Conservation (phyloP, 2,329 filamentous ascomycete genomes). For the Neoarthrinium moseri region DNA sequence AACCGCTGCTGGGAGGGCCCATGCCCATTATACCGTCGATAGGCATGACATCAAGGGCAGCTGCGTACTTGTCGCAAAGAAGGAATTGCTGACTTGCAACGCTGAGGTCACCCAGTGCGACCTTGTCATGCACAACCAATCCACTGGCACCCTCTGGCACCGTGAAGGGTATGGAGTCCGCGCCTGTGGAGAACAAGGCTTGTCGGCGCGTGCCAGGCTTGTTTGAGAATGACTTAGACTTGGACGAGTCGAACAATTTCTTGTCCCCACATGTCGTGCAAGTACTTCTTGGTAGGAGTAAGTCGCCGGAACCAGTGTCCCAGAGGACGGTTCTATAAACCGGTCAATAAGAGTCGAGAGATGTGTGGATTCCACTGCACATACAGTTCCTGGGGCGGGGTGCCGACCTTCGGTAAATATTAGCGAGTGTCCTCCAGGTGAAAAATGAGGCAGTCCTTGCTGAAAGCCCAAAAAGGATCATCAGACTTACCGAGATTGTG, state of each 20-base stretch:
- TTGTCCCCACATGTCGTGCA: conserved; percentile 26
- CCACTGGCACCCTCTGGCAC: conserved; percentile 22
- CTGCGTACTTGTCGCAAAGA: conserved; percentile 28
- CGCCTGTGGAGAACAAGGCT: conserved; percentile 23
- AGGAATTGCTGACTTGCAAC: conserved; percentile 26
- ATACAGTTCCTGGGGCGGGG: conserved; percentile 26
- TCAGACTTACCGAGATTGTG: conserved; percentile 4
- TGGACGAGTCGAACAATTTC: conserved; percentile 23
- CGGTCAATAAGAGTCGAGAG: neutral
- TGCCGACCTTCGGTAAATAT: conserved; percentile 8
- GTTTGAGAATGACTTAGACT: conserved; percentile 26
- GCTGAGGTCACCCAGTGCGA: conserved; percentile 22
- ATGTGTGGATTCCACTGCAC: conserved; percentile 3
- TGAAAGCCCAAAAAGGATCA: neutral
- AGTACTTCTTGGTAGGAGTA: conserved; percentile 26
- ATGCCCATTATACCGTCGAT: conserved; percentile 34
- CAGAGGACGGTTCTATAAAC: conserved; percentile 27
- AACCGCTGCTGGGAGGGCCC: conserved; percentile 6
- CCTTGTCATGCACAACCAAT: conserved; percentile 24
- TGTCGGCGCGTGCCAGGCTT: conserved; percentile 15
- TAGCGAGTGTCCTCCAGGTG: neutral
- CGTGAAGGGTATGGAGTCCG: conserved; percentile 24
- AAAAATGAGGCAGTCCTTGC: neutral
- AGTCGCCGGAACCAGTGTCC: conserved; percentile 28
- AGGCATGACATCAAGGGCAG: conserved; percentile 21